Base-by-base conservation (phyloP, 306 rosid species). In the Lathyrus oleraceus region DNA sequence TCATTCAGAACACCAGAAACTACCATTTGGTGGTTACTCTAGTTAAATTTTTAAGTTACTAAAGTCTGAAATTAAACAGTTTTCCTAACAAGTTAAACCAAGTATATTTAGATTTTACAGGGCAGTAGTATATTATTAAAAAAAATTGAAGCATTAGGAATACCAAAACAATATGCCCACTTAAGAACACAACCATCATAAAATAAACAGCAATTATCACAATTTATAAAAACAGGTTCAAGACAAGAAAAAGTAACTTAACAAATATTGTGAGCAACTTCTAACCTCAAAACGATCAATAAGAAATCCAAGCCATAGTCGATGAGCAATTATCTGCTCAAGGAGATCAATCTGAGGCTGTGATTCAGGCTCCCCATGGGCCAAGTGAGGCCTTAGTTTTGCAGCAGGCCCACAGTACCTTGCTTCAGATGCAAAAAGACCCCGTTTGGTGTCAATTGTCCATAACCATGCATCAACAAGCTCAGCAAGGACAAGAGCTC, bases 391-490 rank as follows among this genome's bases (percentile, higher is more conserved):
- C 82, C 84, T 88, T 76, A 94, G 75, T 84, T 87, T 88, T 71
- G 99, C 95, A 78, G 95, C 85, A 52, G 99, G 97, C 51, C 99
- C 97, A 71, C 85, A 89, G 78, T 72, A 86, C 73, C 81, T 91
- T 47, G 67, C 78, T 49, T 84, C 99, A 44, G 86, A 91, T 44
- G 99, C 95, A 83, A 94, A 94, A 52, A 94, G 85, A 61, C 99
- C 99, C 32, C 91, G 90, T 75, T 83, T 94, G 68, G 97, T 94
- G 73, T 94, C 99, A 71, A 94, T 88, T 62, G 99, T 94, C 99
- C 99, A 94, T 75, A 94, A 75, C 99, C 99, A 94, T 53, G 98
- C 98, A 75, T 94, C 98, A 73, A 94, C 96, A 80, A 94, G 97
- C 86, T 94, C 99, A 0, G 99, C 92, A 87, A 94, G 98, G 73